Percentiles rank a stretch among this genome's conserved stretches.
These are phyloP conservation scores for Clarireedia homoeocarpa DNA, from an alignment of 2,329 filamentous ascomycete genomes.

Conservation along the genomic window DNA sequence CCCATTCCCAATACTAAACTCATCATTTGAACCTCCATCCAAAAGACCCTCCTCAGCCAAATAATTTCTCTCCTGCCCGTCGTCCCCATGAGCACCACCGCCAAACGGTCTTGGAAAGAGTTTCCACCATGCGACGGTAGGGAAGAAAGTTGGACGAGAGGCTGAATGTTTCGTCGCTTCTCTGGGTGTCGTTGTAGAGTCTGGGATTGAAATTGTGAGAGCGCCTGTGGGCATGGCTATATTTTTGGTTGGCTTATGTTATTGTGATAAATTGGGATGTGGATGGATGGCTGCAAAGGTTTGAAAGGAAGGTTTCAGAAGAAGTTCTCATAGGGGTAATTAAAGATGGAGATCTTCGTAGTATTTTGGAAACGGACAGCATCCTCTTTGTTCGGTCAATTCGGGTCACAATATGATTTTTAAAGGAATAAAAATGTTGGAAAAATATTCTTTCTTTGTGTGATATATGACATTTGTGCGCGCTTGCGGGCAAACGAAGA, in stretches of 20 bases:
- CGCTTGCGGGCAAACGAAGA: too few relatives aligned
- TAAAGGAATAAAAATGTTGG: neutral
- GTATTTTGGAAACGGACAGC: neutral
- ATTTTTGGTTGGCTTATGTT: neutral
- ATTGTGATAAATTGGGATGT: neutral
- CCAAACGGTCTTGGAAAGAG: neutral
- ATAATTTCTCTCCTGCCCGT: neutral
- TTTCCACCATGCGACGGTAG: constrained; percentile 7
- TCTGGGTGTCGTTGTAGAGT: neutral
- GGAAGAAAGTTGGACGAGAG: constrained; percentile 6
- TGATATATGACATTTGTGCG: too few relatives aligned
- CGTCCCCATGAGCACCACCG: neutral
- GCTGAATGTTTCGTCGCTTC: constrained; percentile 1
- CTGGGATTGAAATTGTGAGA: constrained; percentile 1
- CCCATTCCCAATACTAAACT: neutral
- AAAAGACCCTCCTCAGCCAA: constrained; percentile 3
- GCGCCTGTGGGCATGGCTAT: constrained; percentile 3
- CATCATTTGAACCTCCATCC: neutral
- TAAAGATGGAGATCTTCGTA: neutral
- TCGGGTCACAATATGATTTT: neutral
- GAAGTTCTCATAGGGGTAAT: neutral
- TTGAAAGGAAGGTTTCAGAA: neutral
- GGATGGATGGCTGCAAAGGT: neutral
- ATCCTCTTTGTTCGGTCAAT: neutral
- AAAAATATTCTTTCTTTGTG: neutral